phyloP scores from a whole-genome alignment of 805 yeast species.

The Candida alai region DNA sequence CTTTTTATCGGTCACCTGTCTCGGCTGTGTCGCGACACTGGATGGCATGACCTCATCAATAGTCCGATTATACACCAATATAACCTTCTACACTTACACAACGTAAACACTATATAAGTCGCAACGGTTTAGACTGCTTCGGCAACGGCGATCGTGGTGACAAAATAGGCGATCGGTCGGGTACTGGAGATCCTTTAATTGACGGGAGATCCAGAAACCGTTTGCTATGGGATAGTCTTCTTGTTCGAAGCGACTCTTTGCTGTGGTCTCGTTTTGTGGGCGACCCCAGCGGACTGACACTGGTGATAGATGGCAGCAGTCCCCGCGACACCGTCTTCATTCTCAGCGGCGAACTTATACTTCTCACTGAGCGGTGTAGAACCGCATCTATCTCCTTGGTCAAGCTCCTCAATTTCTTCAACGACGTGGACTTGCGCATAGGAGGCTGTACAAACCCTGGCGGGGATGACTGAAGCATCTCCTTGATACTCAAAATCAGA shows the following conservation, averaged over 20 bases:
- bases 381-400: slow-evolving; percentile 14
- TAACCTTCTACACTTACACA: background rate
- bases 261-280: no score
- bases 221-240: slow-evolving; percentile 7
- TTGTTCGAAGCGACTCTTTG: no score
- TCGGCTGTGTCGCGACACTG: no score
- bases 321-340: no score
- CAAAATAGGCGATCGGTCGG: slow-evolving; percentile 2
- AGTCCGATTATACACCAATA: no score
- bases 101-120: background rate
- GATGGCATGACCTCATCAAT: no score
- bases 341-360: no score
- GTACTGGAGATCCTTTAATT: slow-evolving; percentile 9
- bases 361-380: no score
- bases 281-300: no score
- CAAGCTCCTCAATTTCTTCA: slow-evolving; percentile 28
- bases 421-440: slow-evolving; percentile 25
- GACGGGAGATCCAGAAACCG: slow-evolving; percentile 10
- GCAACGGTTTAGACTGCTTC: slow-evolving; percentile 1
- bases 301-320: no score
- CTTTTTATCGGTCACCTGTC: background rate
- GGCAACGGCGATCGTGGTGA: background rate
- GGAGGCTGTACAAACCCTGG: slow-evolving; percentile 10
- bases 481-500: slow-evolving; percentile 11
- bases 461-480: slow-evolving; percentile 20